These are phyloP conservation scores for Pecoramyces ruminantium DNA, from an alignment of 192 early-diverging fungal species.

Conservation along the genomic window DNA sequence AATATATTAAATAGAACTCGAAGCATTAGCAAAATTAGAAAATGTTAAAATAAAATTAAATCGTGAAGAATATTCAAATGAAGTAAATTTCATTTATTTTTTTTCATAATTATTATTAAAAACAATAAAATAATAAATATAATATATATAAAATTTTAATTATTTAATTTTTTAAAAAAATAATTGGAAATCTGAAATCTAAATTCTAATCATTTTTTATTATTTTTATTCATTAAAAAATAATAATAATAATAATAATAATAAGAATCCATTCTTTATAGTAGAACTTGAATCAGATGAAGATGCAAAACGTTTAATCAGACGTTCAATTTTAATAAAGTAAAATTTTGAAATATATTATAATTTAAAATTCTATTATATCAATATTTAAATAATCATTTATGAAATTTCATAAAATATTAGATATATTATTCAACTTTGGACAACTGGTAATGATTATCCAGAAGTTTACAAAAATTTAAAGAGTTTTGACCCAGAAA, in stretches of 20 bases:
- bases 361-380: too few species aligned
- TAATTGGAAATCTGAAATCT: too few species aligned
- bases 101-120: too few species aligned
- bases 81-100: too few species aligned
- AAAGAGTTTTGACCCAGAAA: not conserved
- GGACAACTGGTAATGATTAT: constrained; percentile 31
- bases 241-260: not conserved
- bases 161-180: too few species aligned
- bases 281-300: constrained; percentile 50
- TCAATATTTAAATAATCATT: too few species aligned
- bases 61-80: constrained; percentile 28
- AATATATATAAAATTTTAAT: too few species aligned
- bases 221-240: not conserved
- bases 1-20: constrained; percentile 36
- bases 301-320: constrained; percentile 53
- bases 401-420: too few species aligned
- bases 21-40: constrained; percentile 62
- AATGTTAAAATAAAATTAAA: constrained; percentile 50
- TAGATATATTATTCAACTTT: constrained; percentile 59
- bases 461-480: not conserved
- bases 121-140: not conserved
- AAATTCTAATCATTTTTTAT: too few species aligned
- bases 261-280: constrained; percentile 61
- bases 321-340: constrained; percentile 72
- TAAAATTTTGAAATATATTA: constrained; percentile 18